Evolutionary conservation across 2,329 filamentous ascomycete genomes (phyloP).

Genomic region (Stagonosporopsis chrysanthemi): DNA sequence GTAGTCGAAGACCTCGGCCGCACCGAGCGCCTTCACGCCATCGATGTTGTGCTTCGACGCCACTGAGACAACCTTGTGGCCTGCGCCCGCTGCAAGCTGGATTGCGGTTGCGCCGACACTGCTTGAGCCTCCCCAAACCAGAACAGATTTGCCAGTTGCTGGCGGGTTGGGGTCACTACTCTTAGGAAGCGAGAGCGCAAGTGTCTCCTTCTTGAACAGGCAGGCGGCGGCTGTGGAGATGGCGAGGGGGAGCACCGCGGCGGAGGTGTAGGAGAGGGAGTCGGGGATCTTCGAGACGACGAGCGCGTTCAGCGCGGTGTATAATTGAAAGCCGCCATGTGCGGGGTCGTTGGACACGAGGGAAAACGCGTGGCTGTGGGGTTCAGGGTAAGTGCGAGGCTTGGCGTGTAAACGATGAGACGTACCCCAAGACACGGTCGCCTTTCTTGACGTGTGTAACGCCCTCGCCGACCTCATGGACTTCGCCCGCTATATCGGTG

Average conservation of each 20-base stretch:
- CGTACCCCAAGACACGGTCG: slow-evolving; percentile 53
- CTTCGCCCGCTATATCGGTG: slow-evolving; percentile 55
- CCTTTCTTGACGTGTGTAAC: slow-evolving; percentile 56
- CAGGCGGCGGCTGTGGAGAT: slow-evolving; percentile 55
- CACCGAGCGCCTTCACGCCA: slow-evolving; percentile 40
- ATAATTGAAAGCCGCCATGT: slow-evolving; percentile 46
- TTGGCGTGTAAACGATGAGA: background rate
- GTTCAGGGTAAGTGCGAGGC: background rate
- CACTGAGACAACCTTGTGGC: slow-evolving; percentile 52
- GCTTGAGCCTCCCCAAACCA: slow-evolving; percentile 62
- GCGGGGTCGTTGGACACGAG: slow-evolving; percentile 32
- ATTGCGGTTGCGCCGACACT: slow-evolving; percentile 54
- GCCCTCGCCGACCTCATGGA: slow-evolving; percentile 55
- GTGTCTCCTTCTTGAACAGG: slow-evolving; percentile 51
- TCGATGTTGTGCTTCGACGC: slow-evolving; percentile 46
- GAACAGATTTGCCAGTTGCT: slow-evolving; percentile 47
- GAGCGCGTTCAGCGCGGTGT: slow-evolving; percentile 40
- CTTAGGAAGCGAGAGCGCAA: slow-evolving; percentile 51
- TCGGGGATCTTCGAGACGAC: slow-evolving; percentile 51
- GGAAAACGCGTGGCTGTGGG: slow-evolving; percentile 35
- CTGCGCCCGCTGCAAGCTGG: slow-evolving; percentile 53
- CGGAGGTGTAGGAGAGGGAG: slow-evolving; percentile 49
- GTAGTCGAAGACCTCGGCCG: slow-evolving; percentile 45
- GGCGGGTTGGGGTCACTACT: slow-evolving; percentile 42
- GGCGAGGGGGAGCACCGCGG: slow-evolving; percentile 54